Percentiles rank a stretch among this genome's conserved stretches.
Evolutionary conservation across 1,284 basidiomycete species (phyloP).

Genomic region (Ustilago crameri): DNA sequence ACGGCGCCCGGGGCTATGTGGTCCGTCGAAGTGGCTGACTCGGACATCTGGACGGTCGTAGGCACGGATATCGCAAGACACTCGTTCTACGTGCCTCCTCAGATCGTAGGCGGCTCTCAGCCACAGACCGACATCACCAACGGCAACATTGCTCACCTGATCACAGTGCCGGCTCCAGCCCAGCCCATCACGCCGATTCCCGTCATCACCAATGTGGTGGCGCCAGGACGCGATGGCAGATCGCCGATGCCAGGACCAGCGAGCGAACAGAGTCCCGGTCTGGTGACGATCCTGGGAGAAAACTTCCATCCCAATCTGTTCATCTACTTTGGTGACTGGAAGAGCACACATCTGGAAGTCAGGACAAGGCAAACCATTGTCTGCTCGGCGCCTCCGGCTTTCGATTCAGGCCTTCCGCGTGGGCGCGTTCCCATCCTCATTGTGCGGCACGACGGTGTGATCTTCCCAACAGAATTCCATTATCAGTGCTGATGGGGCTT

Average conservation of each 20-base stretch:
- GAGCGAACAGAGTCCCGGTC: constrained; percentile 71
- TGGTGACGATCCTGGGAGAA: constrained; percentile 88
- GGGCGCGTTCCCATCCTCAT: constrained; percentile 79
- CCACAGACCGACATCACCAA: constrained; percentile 28
- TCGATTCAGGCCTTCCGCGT: constrained; percentile 45
- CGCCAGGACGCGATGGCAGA: constrained; percentile 74
- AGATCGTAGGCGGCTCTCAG: constrained; percentile 47
- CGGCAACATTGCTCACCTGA: constrained; percentile 52
- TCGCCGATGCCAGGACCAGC: constrained; percentile 31
- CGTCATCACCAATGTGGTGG: constrained; percentile 79
- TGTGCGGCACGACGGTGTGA: constrained; percentile 86
- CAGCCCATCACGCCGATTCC: constrained; percentile 60
- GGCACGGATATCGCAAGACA: constrained; percentile 73
- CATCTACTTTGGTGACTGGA: constrained; percentile 88
- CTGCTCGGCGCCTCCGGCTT: constrained; percentile 63
- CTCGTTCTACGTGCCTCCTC: constrained; percentile 68
- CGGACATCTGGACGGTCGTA: constrained; percentile 91
- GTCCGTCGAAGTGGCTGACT: constrained; percentile 68
- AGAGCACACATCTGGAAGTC: constrained; percentile 85
- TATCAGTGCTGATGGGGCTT: constrained; percentile 42
- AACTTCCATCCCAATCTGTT: constrained; percentile 85
- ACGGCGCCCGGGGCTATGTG: constrained; percentile 47
- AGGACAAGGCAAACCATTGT: constrained; percentile 82
- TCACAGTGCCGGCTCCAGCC: constrained; percentile 69
- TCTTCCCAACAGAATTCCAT: constrained; percentile 78